Base-by-base conservation (phyloP, 179 eudicot species). In the Gypsophila paniculata region DNA sequence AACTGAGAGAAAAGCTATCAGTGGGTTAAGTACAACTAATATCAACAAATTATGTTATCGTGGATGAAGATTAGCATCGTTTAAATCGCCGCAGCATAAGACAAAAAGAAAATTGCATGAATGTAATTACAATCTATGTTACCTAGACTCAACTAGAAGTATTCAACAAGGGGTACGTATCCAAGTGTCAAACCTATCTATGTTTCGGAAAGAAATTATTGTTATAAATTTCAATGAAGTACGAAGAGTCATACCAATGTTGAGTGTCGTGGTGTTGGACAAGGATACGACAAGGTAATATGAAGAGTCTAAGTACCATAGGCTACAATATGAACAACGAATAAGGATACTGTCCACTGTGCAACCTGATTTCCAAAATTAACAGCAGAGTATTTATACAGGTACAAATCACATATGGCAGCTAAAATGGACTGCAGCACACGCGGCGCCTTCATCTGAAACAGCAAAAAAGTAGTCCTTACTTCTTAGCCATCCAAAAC, bases 321-420 rank as follows among this genome's bases (percentile, higher is more conserved):
- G 49, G 38, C 6, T 21, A 10, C 2, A 14, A 62, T 5, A 22
- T 9, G 58, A 68, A 72, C 14, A 42, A 15, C 26, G 48, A 21
- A 69, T 51, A 86, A 87, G 97, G 97, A 90, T 95, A 95, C 99
- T 12, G 95, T 86, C 97, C 96, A 92, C 54, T 72, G 72, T n/a
- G 96, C 95, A 63, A 84, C 96, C 72, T 61, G 81, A 69, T 69
- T 77, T 38, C 90, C 90, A 70, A 88, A 92, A 64, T 82, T 61
- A 18, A 71, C 77, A 18, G 80, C 75, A 73, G 97, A 86, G 65
- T 84, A 85, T 78, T 83, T 90, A 81, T 81, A 95, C 85, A 92
- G 74, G 81, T 90, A 92, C 75, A 92, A 79, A 85, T 95, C 99
- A 79, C 99, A 91, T 75, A 90, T 61, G 48, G 99, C 90, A 77